Base-by-base conservation (phyloP, 2,329 filamentous ascomycete species). In the Fusarium sp. region DNA sequence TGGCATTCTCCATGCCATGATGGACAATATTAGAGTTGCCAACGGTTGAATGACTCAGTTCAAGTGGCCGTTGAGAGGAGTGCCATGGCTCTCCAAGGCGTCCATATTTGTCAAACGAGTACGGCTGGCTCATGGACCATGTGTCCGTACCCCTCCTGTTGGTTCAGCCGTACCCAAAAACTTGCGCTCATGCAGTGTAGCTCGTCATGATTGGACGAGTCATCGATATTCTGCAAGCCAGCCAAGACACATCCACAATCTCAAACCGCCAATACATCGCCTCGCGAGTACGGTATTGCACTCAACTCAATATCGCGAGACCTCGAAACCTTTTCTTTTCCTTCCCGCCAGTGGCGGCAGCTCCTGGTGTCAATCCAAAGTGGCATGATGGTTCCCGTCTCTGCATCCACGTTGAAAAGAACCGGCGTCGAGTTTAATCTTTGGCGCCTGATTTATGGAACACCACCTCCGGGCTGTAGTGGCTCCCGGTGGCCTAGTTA, bases 391-490 rank as follows among this genome's bases (percentile, higher is more conserved):
- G n/a, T 29, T 57, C 64, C 58, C 59, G 56, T 57, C 35, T 38
- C 34, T 42, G 34, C 47, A 37, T 63, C 61, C 50, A 22, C 35
- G 27, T 20, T 38, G 22, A 29, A 62, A 57, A 34, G 22, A 27
- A 29, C 50, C 60, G 50, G 52, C 62, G 35, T n/a, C 27, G 52
- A 64, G 64, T 31, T 20, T 61, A 61, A 52, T 40, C 18, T 61
- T 31, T 31, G 54, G 47, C 35, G 64, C 59, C 58, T 35, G 60
- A 56, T 35, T 35, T 65, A 62, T 70, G 72, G 72, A 74, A 62
- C 64, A 75, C 37, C 27, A 40, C 69, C 72, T 74, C 72, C 72
- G 69, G 65, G 24, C 29, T 74, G 56, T 54, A n/a, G 20, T 52
- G 34, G 47, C 24, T 52, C 47, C 47, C 18, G 47, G 47, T 52